Evolutionary conservation across 345 rosid species (phyloP), one percentile per base, ranked within the genome.

Genomic region (Syzygium jambos): DNA sequence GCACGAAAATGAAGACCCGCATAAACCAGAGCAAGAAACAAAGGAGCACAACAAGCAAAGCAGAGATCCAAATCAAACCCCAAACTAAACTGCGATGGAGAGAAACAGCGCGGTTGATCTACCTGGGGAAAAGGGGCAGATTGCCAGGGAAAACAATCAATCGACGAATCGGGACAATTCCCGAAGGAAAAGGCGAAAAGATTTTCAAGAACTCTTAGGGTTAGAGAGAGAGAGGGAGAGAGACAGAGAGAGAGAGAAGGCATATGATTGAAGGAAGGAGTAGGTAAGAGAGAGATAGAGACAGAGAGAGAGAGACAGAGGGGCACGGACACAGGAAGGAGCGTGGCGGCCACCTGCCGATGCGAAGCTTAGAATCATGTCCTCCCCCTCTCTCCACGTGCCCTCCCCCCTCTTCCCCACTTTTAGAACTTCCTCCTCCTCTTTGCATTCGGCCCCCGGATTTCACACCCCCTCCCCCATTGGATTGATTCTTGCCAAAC

Each of bases 331-430:
- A 55, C 90, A 87, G 84, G 88, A 85, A 85, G 92, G 95, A 92
- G 96, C 95, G 95, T 93, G 96, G 90, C 89, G 38, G 59, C 89
- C 93, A 93, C 90, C 87, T 52, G 89, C 68, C 49, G 53, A 87
- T 51, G 87, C 78, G 85, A 51, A 91, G 89, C 90, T 87, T 41
- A 73, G 90, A 86, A 87, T 52, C 57, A 55, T 17, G 87, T 86
- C 92, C 91, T 88, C 86, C 91, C 92, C 89, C 90, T 87, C 86
- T 17, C 34, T 38, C 87, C 94, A 89, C 92, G 93, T 90, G 93
- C 90, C 87, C 87, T 82, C 86, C 78, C 86, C 78, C 25, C 38
- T 34, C 38, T 34, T 59, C 65, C 25, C 4, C 5, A 7, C 80
- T 23, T 27, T 56, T 56, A n/a, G n/a, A n/a, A n/a, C 21, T 16